phyloP scores from a whole-genome alignment of 2,329 filamentous ascomycete species.

The Tothia fuscella region DNA sequence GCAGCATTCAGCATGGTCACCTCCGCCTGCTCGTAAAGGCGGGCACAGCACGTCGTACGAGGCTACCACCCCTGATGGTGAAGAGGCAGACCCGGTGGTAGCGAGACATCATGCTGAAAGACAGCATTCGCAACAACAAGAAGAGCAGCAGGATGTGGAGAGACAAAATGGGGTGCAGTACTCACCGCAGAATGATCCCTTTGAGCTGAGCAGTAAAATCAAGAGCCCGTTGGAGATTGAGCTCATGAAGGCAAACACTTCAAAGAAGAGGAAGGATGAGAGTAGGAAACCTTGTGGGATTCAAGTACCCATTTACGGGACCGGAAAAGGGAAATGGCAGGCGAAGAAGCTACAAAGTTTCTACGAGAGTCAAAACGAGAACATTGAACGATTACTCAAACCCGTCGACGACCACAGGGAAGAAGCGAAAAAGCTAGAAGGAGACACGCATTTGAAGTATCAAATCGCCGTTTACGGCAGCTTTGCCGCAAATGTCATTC shows the following conservation, averaged over 20 bases:
- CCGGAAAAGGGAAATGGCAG: constrained; percentile 25
- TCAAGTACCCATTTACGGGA: background rate
- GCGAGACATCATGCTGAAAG: constrained; percentile 21
- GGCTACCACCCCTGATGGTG: constrained; percentile 16
- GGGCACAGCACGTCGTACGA: constrained; percentile 30
- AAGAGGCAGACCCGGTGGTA: constrained; percentile 18
- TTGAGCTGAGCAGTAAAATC: constrained; percentile 61
- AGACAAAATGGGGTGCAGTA: constrained; percentile 44
- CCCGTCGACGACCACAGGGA: constrained; percentile 82
- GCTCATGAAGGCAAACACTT: constrained; percentile 67
- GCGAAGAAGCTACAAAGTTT: constrained; percentile 59
- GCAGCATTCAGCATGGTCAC: constrained; percentile 13
- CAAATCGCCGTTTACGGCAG: constrained; percentile 55
- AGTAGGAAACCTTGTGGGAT: background rate
- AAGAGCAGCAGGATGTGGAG: constrained; percentile 27
- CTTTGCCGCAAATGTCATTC: constrained; percentile 67
- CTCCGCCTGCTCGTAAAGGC: constrained; percentile 17
- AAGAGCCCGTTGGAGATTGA: constrained; percentile 69
- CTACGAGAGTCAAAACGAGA: constrained; percentile 85
- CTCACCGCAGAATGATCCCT: constrained; percentile 62
- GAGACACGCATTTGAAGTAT: constrained; percentile 68
- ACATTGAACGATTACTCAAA: constrained; percentile 84
- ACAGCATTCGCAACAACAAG: too few species aligned
- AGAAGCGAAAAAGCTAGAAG: constrained; percentile 67
- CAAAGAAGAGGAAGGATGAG: constrained; percentile 48